These are phyloP conservation scores for Alternaria dauci DNA, from an alignment of 2,329 filamentous ascomycete species.

Conservation along the genomic window DNA sequence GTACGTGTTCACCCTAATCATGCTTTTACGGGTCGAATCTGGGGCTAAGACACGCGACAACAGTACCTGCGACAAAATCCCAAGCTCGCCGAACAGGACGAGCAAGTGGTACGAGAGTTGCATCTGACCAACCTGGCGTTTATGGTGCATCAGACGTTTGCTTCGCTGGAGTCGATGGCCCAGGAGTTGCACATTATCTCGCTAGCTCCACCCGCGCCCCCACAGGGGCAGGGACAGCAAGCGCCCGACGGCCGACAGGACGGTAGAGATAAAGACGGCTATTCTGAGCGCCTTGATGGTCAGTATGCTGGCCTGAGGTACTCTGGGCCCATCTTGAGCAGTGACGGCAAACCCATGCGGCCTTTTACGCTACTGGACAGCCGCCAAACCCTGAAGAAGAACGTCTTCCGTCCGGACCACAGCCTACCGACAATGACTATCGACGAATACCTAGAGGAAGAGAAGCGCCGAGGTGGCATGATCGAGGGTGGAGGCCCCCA, in stretches of 20 bases:
- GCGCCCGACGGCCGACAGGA: slow-evolving; percentile 58
- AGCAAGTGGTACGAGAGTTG: slow-evolving; percentile 81
- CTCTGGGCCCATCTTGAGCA: slow-evolving; percentile 77
- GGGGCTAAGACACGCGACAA: slow-evolving; percentile 30
- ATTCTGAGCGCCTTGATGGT: slow-evolving; percentile 78
- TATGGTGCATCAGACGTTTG: slow-evolving; percentile 80
- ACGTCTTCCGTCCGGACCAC: slow-evolving; percentile 90
- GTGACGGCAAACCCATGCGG: slow-evolving; percentile 82
- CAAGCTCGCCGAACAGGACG: slow-evolving; percentile 73
- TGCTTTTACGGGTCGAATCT: slow-evolving; percentile 20
- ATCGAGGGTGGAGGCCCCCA: slow-evolving; percentile 88
- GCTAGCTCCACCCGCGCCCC: slow-evolving; percentile 68
- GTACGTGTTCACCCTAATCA: slow-evolving; percentile 49
- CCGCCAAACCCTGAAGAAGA: slow-evolving; percentile 76
- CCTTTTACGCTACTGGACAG: slow-evolving; percentile 87
- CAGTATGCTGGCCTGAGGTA: slow-evolving; percentile 52
- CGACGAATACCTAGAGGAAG: slow-evolving; percentile 96
- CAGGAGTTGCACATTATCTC: slow-evolving; percentile 85
- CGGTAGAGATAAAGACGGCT: slow-evolving; percentile 61
- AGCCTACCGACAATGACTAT: slow-evolving; percentile 97
- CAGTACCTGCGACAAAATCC: slow-evolving; percentile 69
- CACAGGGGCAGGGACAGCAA: slow-evolving; percentile 50
- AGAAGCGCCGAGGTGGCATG: slow-evolving; percentile 82
- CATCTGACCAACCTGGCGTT: slow-evolving; percentile 79
- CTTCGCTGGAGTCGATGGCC: slow-evolving; percentile 84